A percentile compares a stretch with the other conserved stretches of the same genome.
phyloP scores from a whole-genome alignment of 257 asterid species.

The Solanum virginianum region DNA sequence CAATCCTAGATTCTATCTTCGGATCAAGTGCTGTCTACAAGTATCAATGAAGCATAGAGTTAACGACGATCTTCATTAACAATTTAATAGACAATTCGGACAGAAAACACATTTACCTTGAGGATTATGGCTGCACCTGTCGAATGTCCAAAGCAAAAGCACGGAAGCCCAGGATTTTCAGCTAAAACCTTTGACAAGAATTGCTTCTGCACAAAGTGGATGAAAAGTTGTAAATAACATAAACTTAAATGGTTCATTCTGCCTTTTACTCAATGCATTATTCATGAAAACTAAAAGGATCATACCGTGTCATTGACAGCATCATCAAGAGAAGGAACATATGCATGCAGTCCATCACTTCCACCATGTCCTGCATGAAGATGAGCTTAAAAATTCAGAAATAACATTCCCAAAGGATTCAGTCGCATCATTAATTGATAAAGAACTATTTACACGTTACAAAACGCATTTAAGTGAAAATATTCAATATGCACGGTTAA shows the following conservation, averaged over 20 bases:
- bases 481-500: background rate
- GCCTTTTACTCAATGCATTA: background rate
- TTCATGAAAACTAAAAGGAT: background rate
- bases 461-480: background rate
- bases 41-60: background rate
- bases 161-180: conserved; percentile 56
- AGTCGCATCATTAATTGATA: background rate
- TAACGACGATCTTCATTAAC: background rate
- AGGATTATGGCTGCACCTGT: conserved; percentile 87
- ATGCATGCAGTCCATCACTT: conserved; percentile 90
- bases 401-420: background rate
- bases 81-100: background rate
- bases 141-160: conserved; percentile 92
- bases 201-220: conserved; percentile 31
- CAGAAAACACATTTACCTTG: conserved; percentile 35
- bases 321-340: conserved; percentile 70
- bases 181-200: conserved; percentile 44
- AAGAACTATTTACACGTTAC: background rate
- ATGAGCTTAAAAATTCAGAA: background rate
- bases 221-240: background rate
- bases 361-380: conserved; percentile 76
- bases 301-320: conserved; percentile 69
- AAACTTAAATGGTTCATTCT: background rate
- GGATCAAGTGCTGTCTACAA: conserved; percentile 73
- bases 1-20: conserved; percentile 36